A percentile compares a stretch with the other conserved stretches of the same genome.
Conservation (phyloP, 164 flowering plant species). For the Macadamia tetraphylla region DNA sequence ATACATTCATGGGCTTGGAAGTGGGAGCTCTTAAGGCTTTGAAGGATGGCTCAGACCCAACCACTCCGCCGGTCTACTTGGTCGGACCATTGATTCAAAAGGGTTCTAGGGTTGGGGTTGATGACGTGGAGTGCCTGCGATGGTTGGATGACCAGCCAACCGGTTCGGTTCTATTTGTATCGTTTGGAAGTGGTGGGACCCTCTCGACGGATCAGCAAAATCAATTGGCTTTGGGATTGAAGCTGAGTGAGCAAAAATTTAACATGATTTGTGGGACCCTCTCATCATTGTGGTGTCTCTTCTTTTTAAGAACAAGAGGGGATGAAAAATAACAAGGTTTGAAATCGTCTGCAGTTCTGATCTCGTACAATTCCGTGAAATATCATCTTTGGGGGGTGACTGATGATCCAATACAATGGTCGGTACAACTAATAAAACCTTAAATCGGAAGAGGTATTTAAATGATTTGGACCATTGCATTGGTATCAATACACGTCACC, state of each 20-base stretch:
- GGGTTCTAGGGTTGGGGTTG: neutral
- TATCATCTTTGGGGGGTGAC: too few relatives aligned
- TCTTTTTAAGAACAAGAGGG: conserved; percentile 28
- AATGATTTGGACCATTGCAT: too few relatives aligned
- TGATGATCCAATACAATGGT: conserved; percentile 33
- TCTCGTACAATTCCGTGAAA: too few relatives aligned
- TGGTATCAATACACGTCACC: too few relatives aligned
- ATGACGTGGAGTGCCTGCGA: conserved; percentile 20
- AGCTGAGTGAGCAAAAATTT: conserved; percentile 21
- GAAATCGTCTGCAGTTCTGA: too few relatives aligned
- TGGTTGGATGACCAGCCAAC: conserved; percentile 41
- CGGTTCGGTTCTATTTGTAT: conserved; percentile 33
- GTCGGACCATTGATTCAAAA: conserved; percentile 31
- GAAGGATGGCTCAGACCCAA: neutral
- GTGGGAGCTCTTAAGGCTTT: conserved; percentile 26
- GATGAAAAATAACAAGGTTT: conserved; percentile 44
- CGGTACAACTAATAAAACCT: conserved; percentile 73
- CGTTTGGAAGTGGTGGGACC: conserved; percentile 44
- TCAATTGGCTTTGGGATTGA: conserved; percentile 21
- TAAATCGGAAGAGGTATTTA: conserved; percentile 34
- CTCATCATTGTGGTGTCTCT: conserved; percentile 18
- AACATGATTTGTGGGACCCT: conserved; percentile 34
- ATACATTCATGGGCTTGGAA: conserved; percentile 46
- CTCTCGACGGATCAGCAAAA: conserved; percentile 23
- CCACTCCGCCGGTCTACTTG: conserved; percentile 30